Conservation (phyloP, 2,329 filamentous ascomycete genomes). For the Sclerotinia spermophila region DNA sequence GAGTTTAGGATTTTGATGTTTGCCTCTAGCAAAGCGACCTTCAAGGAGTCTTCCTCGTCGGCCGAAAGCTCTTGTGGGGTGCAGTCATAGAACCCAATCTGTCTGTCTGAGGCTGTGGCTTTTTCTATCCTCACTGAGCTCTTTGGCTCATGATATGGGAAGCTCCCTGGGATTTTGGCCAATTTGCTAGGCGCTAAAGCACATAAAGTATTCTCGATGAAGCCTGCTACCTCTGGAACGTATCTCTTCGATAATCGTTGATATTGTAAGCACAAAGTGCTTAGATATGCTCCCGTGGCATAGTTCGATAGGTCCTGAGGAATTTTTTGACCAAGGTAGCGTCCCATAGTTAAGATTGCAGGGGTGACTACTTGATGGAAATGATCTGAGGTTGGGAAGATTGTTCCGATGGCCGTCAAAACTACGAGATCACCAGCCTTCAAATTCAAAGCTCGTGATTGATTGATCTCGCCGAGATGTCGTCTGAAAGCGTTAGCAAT, state of each 20-base stretch:
- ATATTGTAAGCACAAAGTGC: conserved; percentile 75
- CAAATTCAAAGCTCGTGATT: conserved; percentile 49
- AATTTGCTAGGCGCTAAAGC: conserved; percentile 58
- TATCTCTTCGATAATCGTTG: conserved; percentile 81
- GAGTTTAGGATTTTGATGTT: conserved; percentile 62
- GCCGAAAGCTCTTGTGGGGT: conserved; percentile 32
- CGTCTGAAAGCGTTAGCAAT: conserved; percentile 74
- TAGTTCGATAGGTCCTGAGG: conserved; percentile 64
- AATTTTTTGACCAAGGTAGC: conserved; percentile 76
- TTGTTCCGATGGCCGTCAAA: conserved; percentile 76
- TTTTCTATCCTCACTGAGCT: conserved; percentile 49
- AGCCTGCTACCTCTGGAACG: conserved; percentile 83
- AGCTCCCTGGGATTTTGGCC: conserved; percentile 48
- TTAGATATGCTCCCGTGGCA: conserved; percentile 72
- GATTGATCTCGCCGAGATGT: conserved; percentile 59
- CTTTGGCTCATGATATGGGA: conserved; percentile 58
- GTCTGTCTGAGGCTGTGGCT: conserved; percentile 45
- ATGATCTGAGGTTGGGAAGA: conserved; percentile 94
- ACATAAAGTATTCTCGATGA: conserved; percentile 69
- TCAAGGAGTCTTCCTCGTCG: conserved; percentile 39
- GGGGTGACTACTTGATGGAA: conserved; percentile 95
- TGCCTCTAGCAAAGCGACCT: conserved; percentile 58
- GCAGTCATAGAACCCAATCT: conserved; percentile 59
- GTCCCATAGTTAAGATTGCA: conserved; percentile 76
- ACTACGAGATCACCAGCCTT: conserved; percentile 71